These are phyloP conservation scores for Metschnikowia gruessii DNA, from an alignment of 805 yeast species.

Conservation along the genomic window DNA sequence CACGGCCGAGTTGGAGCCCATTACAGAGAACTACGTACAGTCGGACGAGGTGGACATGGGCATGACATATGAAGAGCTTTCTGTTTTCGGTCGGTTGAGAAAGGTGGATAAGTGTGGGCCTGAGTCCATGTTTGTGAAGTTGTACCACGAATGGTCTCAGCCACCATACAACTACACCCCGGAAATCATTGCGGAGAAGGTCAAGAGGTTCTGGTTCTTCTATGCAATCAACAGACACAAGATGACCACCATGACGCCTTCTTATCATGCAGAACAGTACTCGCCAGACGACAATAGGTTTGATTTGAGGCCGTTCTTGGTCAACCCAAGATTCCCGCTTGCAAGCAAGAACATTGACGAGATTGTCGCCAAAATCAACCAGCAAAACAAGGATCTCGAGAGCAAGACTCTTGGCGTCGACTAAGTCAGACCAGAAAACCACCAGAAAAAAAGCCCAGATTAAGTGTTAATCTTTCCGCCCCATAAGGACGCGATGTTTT, in stretches of 20 bases:
- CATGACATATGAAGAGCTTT: constrained; percentile 90
- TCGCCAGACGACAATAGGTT: constrained; percentile 98
- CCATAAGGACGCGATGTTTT: constrained; percentile 38
- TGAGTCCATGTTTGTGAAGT: constrained; percentile 85
- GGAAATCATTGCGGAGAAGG: constrained; percentile 84
- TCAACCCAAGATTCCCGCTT: constrained; percentile 85
- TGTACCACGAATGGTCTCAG: constrained; percentile 91
- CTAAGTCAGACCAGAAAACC: constrained; percentile 15
- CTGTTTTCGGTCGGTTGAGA: constrained; percentile 85
- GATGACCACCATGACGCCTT: constrained; percentile 95
- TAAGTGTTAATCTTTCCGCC: constrained; percentile 25
- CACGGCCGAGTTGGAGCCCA: constrained; percentile 97
- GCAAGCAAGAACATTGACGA: constrained; percentile 86
- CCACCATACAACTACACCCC: constrained; percentile 62
- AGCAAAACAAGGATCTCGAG: constrained; percentile 33
- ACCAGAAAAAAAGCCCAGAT: not conserved
- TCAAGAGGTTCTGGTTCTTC: constrained; percentile 86
- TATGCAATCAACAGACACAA: constrained; percentile 96
- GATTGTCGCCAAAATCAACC: constrained; percentile 57
- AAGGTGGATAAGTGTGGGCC: constrained; percentile 97
- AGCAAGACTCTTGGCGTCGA: constrained; percentile 45
- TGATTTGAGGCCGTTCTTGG: constrained; percentile 93
- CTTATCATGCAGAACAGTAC: constrained; percentile 96
- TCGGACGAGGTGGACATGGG: constrained; percentile 99
- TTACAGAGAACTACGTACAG: constrained; percentile 87